Percentiles rank a stretch among this genome's conserved stretches.
These are phyloP conservation scores for Penicillium flavigenum DNA, from an alignment of 495 filamentous ascomycete genomes.

Conservation along the genomic window DNA sequence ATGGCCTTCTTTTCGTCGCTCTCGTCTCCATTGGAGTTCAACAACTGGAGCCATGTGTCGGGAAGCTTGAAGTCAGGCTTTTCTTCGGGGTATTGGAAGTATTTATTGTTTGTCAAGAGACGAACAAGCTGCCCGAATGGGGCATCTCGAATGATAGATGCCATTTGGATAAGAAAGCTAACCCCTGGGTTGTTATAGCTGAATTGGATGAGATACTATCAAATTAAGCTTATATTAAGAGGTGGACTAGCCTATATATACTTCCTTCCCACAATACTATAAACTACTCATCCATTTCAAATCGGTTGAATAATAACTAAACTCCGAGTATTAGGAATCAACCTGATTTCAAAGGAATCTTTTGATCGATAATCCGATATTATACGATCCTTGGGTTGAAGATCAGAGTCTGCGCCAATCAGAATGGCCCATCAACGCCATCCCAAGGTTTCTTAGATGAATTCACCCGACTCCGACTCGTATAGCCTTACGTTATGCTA, in stretches of 20 bases:
- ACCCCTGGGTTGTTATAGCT: not conserved
- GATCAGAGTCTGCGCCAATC: not conserved
- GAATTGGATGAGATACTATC: not conserved
- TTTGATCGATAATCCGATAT: not conserved
- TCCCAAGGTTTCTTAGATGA: not conserved
- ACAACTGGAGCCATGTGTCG: constrained; percentile 40
- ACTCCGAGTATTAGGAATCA: not conserved
- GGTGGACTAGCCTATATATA: not conserved
- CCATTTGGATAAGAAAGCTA: constrained; percentile 17
- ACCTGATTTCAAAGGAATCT: not conserved
- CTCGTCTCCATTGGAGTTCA: constrained; percentile 11
- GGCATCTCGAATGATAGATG: constrained; percentile 46
- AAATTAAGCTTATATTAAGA: not conserved
- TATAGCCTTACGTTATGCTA: too few species aligned
- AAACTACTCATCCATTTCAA: too few species aligned
- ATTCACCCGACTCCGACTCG: not conserved
- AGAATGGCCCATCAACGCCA: not conserved
- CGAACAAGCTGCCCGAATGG: constrained; percentile 56
- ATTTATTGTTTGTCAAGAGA: constrained; percentile 46
- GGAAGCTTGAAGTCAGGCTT: constrained; percentile 50
- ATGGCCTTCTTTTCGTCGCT: constrained; percentile 15
- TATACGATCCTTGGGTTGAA: not conserved
- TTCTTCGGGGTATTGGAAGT: constrained; percentile 57
- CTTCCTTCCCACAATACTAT: not conserved
- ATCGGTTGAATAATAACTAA: not conserved